Conservation (phyloP, 306 rosid genomes). For the Gastrolobium bilobum region DNA sequence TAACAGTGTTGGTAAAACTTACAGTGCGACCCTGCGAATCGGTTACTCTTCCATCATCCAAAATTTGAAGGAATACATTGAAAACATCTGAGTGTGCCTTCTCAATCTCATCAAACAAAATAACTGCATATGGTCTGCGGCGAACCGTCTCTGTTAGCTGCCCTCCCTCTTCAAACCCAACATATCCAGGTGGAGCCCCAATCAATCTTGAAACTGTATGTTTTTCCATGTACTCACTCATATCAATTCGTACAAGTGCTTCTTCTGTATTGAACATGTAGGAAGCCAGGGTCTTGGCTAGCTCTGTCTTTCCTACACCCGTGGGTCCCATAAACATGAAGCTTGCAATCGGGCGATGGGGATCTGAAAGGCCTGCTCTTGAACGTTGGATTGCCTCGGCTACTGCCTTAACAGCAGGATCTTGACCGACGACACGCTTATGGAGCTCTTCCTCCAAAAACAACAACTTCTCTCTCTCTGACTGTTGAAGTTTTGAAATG, state of each 20-base stretch:
- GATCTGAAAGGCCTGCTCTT: constrained; percentile 98
- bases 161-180: constrained; percentile 99
- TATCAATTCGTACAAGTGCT: constrained; percentile 95
- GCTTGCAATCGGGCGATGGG: constrained; percentile 96
- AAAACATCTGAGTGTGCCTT: constrained; percentile 95
- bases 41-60: constrained; percentile 96
- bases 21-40: constrained; percentile 96
- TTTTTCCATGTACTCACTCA: constrained; percentile 99
- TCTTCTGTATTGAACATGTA: constrained; percentile 96
- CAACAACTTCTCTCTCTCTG: constrained; percentile 88
- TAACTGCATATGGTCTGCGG: constrained; percentile 92
- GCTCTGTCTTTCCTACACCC: constrained; percentile 97
- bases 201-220: constrained; percentile 93
- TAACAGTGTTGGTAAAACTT: constrained; percentile 91
- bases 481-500: constrained; percentile 92
- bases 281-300: constrained; percentile 96
- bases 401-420: constrained; percentile 93
- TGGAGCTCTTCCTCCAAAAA: constrained; percentile 96
- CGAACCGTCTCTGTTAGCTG: constrained; percentile 94
- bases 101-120: constrained; percentile 96
- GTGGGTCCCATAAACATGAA: constrained; percentile 99
- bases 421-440: constrained; percentile 96
- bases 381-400: constrained; percentile 97
- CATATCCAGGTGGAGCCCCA: constrained; percentile 99
- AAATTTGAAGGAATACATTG: constrained; percentile 93